Percentiles rank a stretch among this genome's conserved stretches.
phyloP scores from a whole-genome alignment of 2,329 filamentous ascomycete species.

The Talaromyces sp. region DNA sequence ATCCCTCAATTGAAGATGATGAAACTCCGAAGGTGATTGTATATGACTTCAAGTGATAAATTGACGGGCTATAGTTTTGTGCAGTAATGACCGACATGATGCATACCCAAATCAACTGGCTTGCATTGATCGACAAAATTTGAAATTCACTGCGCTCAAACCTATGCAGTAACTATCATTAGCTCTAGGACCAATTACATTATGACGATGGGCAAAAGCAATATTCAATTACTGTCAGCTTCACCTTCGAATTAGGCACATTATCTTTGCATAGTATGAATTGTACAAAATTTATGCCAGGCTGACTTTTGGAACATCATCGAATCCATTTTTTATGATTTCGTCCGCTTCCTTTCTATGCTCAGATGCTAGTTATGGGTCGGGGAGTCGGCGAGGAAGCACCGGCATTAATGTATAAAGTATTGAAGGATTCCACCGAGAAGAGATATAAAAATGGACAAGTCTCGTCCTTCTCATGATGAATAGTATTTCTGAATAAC shows the following conservation, averaged over 20 bases:
- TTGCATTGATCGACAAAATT: background rate
- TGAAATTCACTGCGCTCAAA: background rate
- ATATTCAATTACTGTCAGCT: background rate
- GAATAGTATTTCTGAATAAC: background rate
- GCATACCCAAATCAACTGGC: background rate
- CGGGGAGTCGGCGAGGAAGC: background rate
- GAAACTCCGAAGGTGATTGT: background rate
- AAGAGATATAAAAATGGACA: background rate
- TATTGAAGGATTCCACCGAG: too few species aligned
- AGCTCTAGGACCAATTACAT: background rate
- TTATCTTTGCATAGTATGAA: background rate
- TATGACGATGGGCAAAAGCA: background rate
- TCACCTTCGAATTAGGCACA: too few species aligned
- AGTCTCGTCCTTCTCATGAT: background rate
- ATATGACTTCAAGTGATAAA: too few species aligned
- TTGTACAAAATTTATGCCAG: background rate
- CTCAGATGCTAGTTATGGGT: background rate
- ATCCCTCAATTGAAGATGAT: background rate
- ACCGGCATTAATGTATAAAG: background rate
- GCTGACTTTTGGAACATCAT: background rate
- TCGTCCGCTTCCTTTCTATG: background rate
- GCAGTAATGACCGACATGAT: background rate
- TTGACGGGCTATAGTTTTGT: background rate
- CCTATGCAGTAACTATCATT: background rate
- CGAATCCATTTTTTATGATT: background rate